Base-by-base conservation (phyloP, 2,329 filamentous ascomycete species). In the Teratosphaeria destructans region DNA sequence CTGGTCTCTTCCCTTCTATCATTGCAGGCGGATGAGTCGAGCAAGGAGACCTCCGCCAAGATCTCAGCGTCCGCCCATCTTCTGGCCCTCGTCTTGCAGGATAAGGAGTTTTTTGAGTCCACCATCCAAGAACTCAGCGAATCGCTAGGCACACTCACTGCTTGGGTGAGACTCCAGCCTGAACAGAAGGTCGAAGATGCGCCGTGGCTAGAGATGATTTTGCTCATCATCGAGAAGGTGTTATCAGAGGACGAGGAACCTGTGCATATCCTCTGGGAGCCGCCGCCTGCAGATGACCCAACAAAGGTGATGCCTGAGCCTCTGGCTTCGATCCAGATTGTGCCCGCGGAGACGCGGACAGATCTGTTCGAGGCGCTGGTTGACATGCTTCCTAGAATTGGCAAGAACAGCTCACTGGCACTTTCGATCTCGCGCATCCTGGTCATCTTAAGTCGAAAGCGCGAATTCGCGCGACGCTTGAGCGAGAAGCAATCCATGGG, bases 61-160 rank as follows among this genome's bases (percentile, higher is more conserved):
- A 85, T 99, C 65, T 88, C 91, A 23, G 90, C 94, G 1, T 96
- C 95, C 74, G 91, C 94, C 19, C 93, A 99, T 74, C 81, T 99
- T 14, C 79, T 99, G 11, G 94, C 91, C 3, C 78, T 99, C 43
- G 84, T 97, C 57, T 81, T 97, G 19, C 90, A 95, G 69, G 88
- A 95, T 60, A 84, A 81, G 37, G 76, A 82, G 5, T 96, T 97
- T 72, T 96, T 95, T 72, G 81, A 83, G 56, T 85, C 85, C 56
- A 90, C 89, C 19, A 75, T 92, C 19, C 83, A 86, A 32, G 85
- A 86, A 43, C 76, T 99, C 27, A 88, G 87, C 69, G 85, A 89
- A 19, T 90, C 87, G 68, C 87, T 96, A 49, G 79, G 80, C 10
- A 85, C 85, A 43, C 84, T 96, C 62, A 80, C 96, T 32, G 81